Conservation (phyloP, 1,284 basidiomycete species). For the Peniophora sp. region DNA sequence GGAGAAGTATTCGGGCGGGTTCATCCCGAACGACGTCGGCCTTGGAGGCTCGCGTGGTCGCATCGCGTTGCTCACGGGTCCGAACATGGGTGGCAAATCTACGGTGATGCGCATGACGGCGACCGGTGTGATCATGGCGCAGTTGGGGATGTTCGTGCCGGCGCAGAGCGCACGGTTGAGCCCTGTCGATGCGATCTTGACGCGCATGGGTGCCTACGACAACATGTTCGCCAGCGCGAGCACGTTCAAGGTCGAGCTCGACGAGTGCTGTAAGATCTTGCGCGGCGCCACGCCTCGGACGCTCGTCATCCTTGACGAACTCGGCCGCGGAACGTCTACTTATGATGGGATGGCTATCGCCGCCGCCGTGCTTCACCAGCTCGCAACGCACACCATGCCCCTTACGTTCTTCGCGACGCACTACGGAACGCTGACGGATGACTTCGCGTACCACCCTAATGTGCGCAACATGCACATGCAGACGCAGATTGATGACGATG, state of each 20-base stretch:
- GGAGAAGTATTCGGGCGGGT: conserved; percentile 56
- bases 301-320: conserved; percentile 91
- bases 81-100: conserved; percentile 91
- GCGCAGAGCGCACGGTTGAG: conserved; percentile 82
- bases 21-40: conserved; percentile 93
- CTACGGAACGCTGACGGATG: conserved; percentile 82
- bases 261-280: conserved; percentile 94
- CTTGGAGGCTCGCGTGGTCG: conserved; percentile 76
- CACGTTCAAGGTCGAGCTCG: conserved; percentile 95
- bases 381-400: conserved; percentile 85
- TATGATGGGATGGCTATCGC: conserved; percentile 97
- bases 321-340: conserved; percentile 83
- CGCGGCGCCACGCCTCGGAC: conserved; percentile 88
- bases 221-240: conserved; percentile 95
- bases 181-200: conserved; percentile 91
- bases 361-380: conserved; percentile 85
- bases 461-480: conserved; percentile 93
- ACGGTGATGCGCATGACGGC: conserved; percentile 97
- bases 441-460: conserved; percentile 87
- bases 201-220: conserved; percentile 98
- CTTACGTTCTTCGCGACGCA: conserved; percentile 85
- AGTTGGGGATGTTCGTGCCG: conserved; percentile 96
- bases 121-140: conserved; percentile 93
- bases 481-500: conserved; percentile 85
- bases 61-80: conserved; percentile 87